Base-by-base conservation (phyloP, 2,329 filamentous ascomycete species). In the Cladosporium colombiae region DNA sequence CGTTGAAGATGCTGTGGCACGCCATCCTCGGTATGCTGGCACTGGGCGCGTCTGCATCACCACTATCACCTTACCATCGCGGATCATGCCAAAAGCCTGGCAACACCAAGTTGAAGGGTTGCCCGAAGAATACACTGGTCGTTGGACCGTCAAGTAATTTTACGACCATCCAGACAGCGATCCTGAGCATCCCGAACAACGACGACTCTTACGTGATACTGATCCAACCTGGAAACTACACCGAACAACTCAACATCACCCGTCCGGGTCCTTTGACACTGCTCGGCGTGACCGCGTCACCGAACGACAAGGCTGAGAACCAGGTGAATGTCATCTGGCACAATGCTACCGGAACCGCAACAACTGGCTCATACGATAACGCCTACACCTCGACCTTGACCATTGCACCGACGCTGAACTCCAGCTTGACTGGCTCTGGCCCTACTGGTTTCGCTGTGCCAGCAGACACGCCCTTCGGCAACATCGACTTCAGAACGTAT, bases 241-340 rank as follows among this genome's bases (percentile, higher is more conserved):
- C 79, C 1, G 88, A 89, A 71, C 86, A 89, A 75, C 76, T 90
- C 67, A 90, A 90, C 69, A 80, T 90, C 66, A 90, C 88, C 4
- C 85, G 88, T 0, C 75, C 79, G 1, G 87, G 84, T 0, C 86
- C 88, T 0, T 77, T 89, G 7, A 88, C 86, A 31, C 79, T 90
- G 7, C 80, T 89, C 0, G 88, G 87, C n/a, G 81, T 86, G 67
- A 86, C 83, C 1, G 70, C 75, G n/a, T 70, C 74, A 2, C 81
- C 84, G 3, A 80, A 81, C 16, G 78, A 83, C 64, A 78, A 83
- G 8, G 76, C 77, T 46, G 74, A 77, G 56, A 85, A 86, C 69
- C 74, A 73, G 0, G 87, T 89, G 21, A 86, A 84, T 57, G 78
- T 90, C 16, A 82, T 84, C 70, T 89, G 84, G 83, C 81, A 82